These are phyloP conservation scores for Thelonectria blattea DNA, from an alignment of 2,329 filamentous ascomycete species.

Conservation along the genomic window DNA sequence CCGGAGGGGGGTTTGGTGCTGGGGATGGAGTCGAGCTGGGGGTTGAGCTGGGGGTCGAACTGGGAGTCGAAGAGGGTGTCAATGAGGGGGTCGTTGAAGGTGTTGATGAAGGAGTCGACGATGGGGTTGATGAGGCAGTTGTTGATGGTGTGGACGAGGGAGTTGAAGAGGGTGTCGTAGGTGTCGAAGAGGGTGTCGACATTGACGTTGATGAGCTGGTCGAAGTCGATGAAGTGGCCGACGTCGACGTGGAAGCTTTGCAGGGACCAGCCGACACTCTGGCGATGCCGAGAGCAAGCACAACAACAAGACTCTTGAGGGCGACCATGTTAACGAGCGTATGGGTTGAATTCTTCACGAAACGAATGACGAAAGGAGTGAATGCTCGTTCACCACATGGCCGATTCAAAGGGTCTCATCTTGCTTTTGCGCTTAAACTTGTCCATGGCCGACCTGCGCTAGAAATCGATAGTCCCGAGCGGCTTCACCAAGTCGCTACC, in stretches of 20 bases:
- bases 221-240: neutral
- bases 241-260: neutral
- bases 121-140: no score
- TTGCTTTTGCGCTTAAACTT: neutral
- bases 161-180: neutral
- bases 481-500: neutral
- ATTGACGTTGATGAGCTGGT: no score
- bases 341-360: neutral
- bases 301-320: neutral
- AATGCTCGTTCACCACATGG: neutral
- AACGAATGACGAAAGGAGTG: neutral
- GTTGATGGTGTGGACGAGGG: no score
- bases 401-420: neutral
- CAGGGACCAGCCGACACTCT: neutral
- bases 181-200: neutral
- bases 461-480: neutral
- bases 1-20: neutral
- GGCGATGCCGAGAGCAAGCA: neutral
- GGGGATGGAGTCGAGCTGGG: no score
- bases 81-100: no score
- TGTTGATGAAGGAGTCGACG: neutral
- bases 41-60: no score
- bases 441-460: neutral
- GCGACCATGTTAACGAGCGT: neutral
- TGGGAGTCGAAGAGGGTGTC: no score